Evolutionary conservation across 257 asterid genomes (phyloP).

Genomic region (Solanum lycopersicoides): DNA sequence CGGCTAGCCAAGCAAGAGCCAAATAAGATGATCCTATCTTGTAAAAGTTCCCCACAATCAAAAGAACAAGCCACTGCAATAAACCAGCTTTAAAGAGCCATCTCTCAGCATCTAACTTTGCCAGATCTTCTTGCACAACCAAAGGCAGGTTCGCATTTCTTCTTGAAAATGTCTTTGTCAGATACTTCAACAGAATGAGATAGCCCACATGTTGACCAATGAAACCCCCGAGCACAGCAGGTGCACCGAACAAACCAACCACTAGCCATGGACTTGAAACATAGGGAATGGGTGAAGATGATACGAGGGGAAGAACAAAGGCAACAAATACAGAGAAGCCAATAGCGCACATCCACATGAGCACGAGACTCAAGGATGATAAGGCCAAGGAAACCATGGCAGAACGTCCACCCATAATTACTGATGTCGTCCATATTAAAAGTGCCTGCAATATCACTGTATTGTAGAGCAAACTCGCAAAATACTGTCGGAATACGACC

Average conservation of each 20-base stretch:
- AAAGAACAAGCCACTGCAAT: slow-evolving; percentile 70
- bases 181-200: slow-evolving; percentile 36
- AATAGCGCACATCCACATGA: slow-evolving; percentile 81
- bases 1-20: slow-evolving; percentile 76
- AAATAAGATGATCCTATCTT: slow-evolving; percentile 68
- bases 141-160: slow-evolving; percentile 41
- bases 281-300: slow-evolving; percentile 73
- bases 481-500: slow-evolving; percentile 60
- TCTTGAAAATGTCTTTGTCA: slow-evolving; percentile 26
- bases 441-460: slow-evolving; percentile 79
- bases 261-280: slow-evolving; percentile 76
- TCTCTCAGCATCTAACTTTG: slow-evolving; percentile 92
- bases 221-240: slow-evolving; percentile 89
- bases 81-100: slow-evolving; percentile 87
- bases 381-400: slow-evolving; percentile 53
- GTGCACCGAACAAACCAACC: slow-evolving; percentile 73
- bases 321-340: slow-evolving; percentile 45
- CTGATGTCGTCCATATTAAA: slow-evolving; percentile 62
- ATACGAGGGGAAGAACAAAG: slow-evolving; percentile 50
- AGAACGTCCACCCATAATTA: slow-evolving; percentile 67
- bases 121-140: slow-evolving; percentile 33
- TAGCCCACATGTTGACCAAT: slow-evolving; percentile 82
- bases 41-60: slow-evolving; percentile 59
- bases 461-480: slow-evolving; percentile 71
- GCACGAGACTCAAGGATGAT: slow-evolving; percentile 46